phyloP scores from a whole-genome alignment of 129 eudicot genomes.

The Tagetes patula region DNA sequence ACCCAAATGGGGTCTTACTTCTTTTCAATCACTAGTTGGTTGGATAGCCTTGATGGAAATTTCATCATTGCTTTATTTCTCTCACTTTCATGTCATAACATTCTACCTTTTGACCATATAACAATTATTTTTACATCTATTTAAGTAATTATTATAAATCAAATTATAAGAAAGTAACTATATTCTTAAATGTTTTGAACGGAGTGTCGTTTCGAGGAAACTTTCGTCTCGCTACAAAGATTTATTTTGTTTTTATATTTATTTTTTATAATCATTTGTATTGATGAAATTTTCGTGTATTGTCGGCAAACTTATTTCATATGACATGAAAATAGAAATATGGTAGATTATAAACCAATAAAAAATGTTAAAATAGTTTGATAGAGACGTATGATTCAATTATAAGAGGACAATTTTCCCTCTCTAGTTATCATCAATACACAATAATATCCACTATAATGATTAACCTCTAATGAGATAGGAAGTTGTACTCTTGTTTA shows the following conservation, averaged over 20 bases:
- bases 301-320: conserved; percentile 20
- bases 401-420: conserved; percentile 14
- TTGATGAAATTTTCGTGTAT: background rate
- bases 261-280: background rate
- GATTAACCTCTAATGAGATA: conserved; percentile 14
- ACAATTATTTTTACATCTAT: too few relatives aligned
- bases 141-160: background rate
- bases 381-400: conserved; percentile 17
- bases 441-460: conserved; percentile 18
- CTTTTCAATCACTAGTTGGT: conserved; percentile 39
- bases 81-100: conserved; percentile 12
- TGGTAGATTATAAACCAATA: conserved; percentile 21
- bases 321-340: background rate
- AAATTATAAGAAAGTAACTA: background rate
- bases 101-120: conserved; percentile 20
- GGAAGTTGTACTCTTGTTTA: conserved; percentile 14
- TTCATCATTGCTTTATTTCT: conserved; percentile 27
- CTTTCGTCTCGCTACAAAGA: too few relatives aligned
- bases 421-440: conserved; percentile 23
- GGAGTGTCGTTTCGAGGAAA: too few relatives aligned
- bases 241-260: too few relatives aligned
- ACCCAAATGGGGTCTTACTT: conserved; percentile 37
- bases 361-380: background rate
- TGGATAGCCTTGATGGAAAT: conserved; percentile 35
- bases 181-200: too few relatives aligned